A percentile compares a stretch with the other conserved stretches of the same genome.
phyloP scores from a whole-genome alignment of 2,329 filamentous ascomycete species.

The Didymella pinodella region DNA sequence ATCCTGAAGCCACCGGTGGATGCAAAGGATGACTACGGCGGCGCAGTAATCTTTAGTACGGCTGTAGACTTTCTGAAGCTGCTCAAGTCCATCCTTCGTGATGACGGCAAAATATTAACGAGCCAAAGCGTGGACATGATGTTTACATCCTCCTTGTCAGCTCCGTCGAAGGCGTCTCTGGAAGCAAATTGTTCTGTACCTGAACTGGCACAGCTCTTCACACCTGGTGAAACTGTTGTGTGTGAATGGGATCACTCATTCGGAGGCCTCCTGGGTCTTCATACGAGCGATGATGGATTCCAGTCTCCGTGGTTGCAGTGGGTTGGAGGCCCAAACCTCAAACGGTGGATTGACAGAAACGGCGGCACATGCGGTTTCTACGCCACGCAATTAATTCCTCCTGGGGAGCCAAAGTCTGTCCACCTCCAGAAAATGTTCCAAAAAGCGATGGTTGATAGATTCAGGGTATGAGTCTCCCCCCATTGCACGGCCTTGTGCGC shows the following conservation, averaged over 20 bases:
- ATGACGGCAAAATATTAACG: conserved; percentile 30
- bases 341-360: conserved; percentile 42
- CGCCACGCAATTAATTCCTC: conserved; percentile 36
- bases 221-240: conserved; percentile 25
- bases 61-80: conserved; percentile 32
- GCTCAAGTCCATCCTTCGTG: conserved; percentile 28
- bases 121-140: conserved; percentile 25
- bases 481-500: neutral
- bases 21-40: conserved; percentile 30
- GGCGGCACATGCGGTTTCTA: conserved; percentile 36
- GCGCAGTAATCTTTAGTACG: conserved; percentile 29
- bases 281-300: conserved; percentile 23
- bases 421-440: conserved; percentile 31
- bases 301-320: conserved; percentile 28
- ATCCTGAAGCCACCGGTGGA: conserved; percentile 15
- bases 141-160: conserved; percentile 24
- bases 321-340: conserved; percentile 35
- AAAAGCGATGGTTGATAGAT: conserved; percentile 25
- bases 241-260: conserved; percentile 29
- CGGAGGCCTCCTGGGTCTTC: conserved; percentile 28
- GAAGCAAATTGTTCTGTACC: conserved; percentile 15
- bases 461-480: neutral
- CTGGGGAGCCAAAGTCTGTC: conserved; percentile 32
- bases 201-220: conserved; percentile 22
- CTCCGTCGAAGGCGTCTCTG: conserved; percentile 15